Conservation (phyloP, 164 flowering plant species). For the Vitis labrusca region DNA sequence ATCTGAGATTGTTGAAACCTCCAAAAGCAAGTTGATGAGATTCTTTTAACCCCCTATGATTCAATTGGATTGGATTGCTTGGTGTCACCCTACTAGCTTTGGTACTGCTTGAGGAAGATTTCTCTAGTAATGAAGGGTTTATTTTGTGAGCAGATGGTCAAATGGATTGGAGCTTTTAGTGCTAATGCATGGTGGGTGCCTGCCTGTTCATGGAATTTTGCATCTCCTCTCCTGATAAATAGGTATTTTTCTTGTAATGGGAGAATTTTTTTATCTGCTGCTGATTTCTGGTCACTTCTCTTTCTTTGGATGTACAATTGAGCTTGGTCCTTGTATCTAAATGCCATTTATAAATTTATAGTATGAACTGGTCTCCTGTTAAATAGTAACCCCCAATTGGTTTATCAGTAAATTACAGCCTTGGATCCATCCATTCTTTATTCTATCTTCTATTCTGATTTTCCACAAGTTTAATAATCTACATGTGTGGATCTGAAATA, state of each 20-base stretch:
- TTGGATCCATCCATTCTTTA: too few species aligned
- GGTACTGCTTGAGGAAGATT: constrained; percentile 1
- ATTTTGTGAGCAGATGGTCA: neutral
- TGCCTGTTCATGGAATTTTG: constrained; percentile 26
- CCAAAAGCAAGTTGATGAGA: neutral
- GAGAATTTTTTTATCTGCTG: neutral
- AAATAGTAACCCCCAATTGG: neutral
- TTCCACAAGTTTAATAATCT: too few species aligned
- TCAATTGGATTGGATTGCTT: too few species aligned
- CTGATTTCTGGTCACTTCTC: neutral
- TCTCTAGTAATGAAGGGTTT: neutral
- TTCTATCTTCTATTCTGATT: too few species aligned
- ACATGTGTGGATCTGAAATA: too few species aligned
- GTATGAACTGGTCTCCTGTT: neutral
- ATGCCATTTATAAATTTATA: constrained; percentile 2
- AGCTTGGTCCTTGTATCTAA: constrained; percentile 22
- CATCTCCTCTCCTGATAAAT: neutral
- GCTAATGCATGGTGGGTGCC: constrained; percentile 12
- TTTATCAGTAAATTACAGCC: neutral
- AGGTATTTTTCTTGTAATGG: neutral
- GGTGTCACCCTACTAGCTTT: neutral
- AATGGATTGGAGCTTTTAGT: constrained; percentile 6
- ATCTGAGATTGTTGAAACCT: constrained; percentile 5
- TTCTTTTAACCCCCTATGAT: too few species aligned
- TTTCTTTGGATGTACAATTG: constrained; percentile 8